Percentiles rank a stretch among this genome's conserved stretches.
These are phyloP conservation scores for Firmiana major DNA, from an alignment of 345 rosid genomes.

Conservation along the genomic window DNA sequence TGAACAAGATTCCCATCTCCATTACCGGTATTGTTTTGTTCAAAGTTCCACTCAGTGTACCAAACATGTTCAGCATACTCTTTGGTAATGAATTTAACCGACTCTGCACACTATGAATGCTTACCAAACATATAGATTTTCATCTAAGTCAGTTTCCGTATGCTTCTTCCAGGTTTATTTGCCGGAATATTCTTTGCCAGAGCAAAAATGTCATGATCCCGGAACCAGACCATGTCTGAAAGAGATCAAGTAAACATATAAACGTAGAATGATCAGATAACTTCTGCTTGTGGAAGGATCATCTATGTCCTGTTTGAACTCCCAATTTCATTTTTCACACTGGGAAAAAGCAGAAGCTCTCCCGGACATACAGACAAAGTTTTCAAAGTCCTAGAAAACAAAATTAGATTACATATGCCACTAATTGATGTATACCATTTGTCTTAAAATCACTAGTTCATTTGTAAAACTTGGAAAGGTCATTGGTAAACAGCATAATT, in stretches of 20 bases:
- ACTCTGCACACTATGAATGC: neutral
- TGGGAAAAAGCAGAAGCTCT: neutral
- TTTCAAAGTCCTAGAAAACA: no score
- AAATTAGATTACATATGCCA: no score
- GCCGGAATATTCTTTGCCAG: conserved; percentile 81
- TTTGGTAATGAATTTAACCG: conserved; percentile 51
- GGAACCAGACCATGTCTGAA: neutral
- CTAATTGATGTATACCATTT: no score
- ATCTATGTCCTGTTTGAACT: neutral
- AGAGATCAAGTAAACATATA: neutral
- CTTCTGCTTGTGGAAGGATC: neutral
- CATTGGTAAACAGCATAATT: no score
- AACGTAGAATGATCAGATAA: neutral
- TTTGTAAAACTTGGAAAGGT: no score
- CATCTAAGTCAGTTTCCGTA: neutral
- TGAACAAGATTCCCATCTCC: conserved; percentile 90
- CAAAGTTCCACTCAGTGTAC: conserved; percentile 72
- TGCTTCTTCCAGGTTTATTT: conserved; percentile 60
- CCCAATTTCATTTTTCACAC: neutral
- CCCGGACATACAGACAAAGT: no score
- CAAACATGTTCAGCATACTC: conserved; percentile 76
- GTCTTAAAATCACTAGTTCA: no score
- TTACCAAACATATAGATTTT: neutral
- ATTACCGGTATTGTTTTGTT: conserved; percentile 69
- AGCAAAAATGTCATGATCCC: conserved; percentile 84